These are phyloP conservation scores for Pseudozyma sp. DNA, from an alignment of 1,284 basidiomycete species.

Conservation along the genomic window DNA sequence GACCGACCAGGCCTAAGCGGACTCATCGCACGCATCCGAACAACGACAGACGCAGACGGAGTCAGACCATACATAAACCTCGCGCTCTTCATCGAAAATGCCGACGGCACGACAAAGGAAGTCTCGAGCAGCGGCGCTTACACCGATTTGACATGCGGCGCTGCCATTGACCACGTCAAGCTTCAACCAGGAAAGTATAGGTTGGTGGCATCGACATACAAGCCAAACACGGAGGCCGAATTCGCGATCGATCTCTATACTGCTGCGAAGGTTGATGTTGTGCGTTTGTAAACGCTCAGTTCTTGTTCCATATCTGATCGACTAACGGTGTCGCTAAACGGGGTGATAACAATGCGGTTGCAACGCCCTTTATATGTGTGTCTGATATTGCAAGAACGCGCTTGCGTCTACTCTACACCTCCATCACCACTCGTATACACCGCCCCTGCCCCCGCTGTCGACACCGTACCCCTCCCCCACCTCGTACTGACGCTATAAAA, in stretches of 20 bases:
- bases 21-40: conserved; percentile 10
- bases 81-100: conserved; percentile 11
- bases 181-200: conserved; percentile 25
- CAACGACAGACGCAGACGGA: background rate
- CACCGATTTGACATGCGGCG: conserved; percentile 43
- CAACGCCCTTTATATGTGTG: too few species aligned
- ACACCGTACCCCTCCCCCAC: background rate
- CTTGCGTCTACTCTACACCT: too few species aligned
- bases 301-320: background rate
- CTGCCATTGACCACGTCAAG: conserved; percentile 20
- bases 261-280: conserved; percentile 22
- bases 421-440: too few species aligned
- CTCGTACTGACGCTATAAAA: conserved; percentile 16
- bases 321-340: too few species aligned
- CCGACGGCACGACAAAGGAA: background rate
- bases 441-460: background rate
- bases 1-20: conserved; percentile 3
- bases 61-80: conserved; percentile 36
- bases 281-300: background rate
- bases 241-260: conserved; percentile 49
- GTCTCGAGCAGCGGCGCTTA: conserved; percentile 39
- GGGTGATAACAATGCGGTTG: too few species aligned
- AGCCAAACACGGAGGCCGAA: conserved; percentile 13
- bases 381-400: too few species aligned
- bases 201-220: conserved; percentile 43